phyloP scores from a whole-genome alignment of 371 early-diverging fungal species.

The Lichtheimia corymbifera region DNA sequence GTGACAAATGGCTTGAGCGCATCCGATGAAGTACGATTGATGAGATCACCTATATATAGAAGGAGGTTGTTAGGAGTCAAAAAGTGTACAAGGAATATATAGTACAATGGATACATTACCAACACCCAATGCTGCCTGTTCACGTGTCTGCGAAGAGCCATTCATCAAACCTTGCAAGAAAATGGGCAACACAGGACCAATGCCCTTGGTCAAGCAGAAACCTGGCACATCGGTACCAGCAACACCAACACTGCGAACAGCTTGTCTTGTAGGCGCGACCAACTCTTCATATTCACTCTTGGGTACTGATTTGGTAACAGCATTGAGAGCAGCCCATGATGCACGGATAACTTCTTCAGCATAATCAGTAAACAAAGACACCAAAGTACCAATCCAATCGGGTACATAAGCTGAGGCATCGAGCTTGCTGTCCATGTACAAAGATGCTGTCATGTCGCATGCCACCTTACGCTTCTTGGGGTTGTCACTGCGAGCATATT shows the following conservation, averaged over 20 bases:
- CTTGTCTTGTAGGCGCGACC: slow-evolving; percentile 71
- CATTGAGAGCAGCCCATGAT: slow-evolving; percentile 80
- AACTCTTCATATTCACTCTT: slow-evolving; percentile 81
- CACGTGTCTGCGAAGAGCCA: slow-evolving; percentile 82
- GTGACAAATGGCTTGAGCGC: slow-evolving; percentile 91
- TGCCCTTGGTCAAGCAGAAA: slow-evolving; percentile 91
- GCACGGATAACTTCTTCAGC: slow-evolving; percentile 62
- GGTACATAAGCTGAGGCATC: slow-evolving; percentile 70
- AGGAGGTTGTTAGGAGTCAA: neutral
- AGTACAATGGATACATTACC: slow-evolving; percentile 6
- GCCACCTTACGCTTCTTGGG: slow-evolving; percentile 55
- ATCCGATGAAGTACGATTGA: slow-evolving; percentile 70
- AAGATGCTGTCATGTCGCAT: slow-evolving; percentile 63
- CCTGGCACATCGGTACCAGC: slow-evolving; percentile 78
- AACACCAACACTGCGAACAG: slow-evolving; percentile 62
- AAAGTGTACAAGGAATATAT: neutral
- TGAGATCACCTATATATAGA: slow-evolving; percentile 63
- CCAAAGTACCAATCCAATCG: slow-evolving; percentile 83
- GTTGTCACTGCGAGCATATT: slow-evolving; percentile 61
- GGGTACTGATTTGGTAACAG: slow-evolving; percentile 81
- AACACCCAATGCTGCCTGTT: slow-evolving; percentile 76
- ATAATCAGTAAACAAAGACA: slow-evolving; percentile 68
- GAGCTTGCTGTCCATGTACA: slow-evolving; percentile 70
- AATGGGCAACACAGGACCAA: slow-evolving; percentile 87
- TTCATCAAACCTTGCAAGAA: slow-evolving; percentile 94